phyloP scores from a whole-genome alignment of 192 early-diverging fungal genomes.

The Coemansia sp. region DNA sequence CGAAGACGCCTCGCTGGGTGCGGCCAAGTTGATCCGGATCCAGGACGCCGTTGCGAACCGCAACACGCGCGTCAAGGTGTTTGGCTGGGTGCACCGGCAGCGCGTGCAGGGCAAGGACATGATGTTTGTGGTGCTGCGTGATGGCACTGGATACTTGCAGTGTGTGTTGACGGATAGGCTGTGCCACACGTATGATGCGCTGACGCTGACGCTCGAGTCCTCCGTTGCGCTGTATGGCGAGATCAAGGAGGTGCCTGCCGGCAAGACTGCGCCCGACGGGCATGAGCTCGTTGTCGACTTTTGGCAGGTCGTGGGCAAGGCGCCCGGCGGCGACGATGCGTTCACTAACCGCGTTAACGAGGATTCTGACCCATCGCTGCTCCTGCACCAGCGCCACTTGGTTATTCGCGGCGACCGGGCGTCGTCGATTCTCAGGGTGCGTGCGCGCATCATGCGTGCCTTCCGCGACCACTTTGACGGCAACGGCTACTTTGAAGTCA shows the following conservation, averaged over 20 bases:
- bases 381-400: constrained; percentile 94
- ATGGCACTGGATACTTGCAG: constrained; percentile 94
- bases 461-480: constrained; percentile 96
- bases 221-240: constrained; percentile 89
- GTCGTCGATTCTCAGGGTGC: constrained; percentile 84
- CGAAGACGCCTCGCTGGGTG: constrained; percentile 74
- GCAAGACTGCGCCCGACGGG: constrained; percentile 95
- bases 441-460: constrained; percentile 82
- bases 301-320: constrained; percentile 92
- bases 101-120: constrained; percentile 98
- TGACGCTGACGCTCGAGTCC: constrained; percentile 92
- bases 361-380: constrained; percentile 85
- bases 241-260: constrained; percentile 85
- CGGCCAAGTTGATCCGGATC: constrained; percentile 84
- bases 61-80: constrained; percentile 80
- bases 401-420: constrained; percentile 93
- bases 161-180: constrained; percentile 86
- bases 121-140: constrained; percentile 93
- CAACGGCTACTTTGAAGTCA: constrained; percentile 83
- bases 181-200: constrained; percentile 94
- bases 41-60: constrained; percentile 65
- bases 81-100: constrained; percentile 95
- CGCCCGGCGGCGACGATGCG: constrained; percentile 94
- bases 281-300: constrained; percentile 96
- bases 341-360: constrained; percentile 88